These are phyloP conservation scores for Penicillium sp. DNA, from an alignment of 2,329 filamentous ascomycete species.

Conservation along the genomic window DNA sequence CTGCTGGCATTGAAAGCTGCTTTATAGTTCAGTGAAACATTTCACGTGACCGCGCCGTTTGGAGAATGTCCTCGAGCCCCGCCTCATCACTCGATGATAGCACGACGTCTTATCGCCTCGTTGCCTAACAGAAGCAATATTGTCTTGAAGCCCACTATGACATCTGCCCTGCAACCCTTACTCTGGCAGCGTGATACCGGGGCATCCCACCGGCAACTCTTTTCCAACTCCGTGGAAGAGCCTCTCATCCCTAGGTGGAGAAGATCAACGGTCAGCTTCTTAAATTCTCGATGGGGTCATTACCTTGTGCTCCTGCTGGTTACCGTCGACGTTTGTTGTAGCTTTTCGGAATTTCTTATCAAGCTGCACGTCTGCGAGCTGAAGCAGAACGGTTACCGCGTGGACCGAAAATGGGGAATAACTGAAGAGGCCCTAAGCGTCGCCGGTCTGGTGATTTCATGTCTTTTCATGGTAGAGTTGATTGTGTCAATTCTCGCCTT, in stretches of 20 bases:
- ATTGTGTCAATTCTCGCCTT: slow-evolving; percentile 60
- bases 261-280: slow-evolving; percentile 26
- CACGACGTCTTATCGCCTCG: too few relatives aligned
- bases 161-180: background rate
- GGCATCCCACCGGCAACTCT: background rate
- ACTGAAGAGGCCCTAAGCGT: slow-evolving; percentile 49
- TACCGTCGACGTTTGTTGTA: slow-evolving; percentile 50
- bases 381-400: slow-evolving; percentile 24
- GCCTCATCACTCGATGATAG: too few relatives aligned
- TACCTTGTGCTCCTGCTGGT: slow-evolving; percentile 52
- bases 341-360: slow-evolving; percentile 54
- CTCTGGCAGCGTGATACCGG: background rate
- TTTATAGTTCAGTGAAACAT: too few relatives aligned
- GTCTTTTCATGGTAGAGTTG: slow-evolving; percentile 64
- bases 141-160: background rate
- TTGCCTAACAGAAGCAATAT: background rate
- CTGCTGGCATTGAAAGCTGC: too few relatives aligned
- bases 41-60: too few relatives aligned
- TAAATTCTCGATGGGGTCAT: slow-evolving; percentile 50
- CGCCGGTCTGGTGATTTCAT: slow-evolving; percentile 60
- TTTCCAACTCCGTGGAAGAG: background rate
- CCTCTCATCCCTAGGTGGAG: slow-evolving; percentile 8
- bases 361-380: slow-evolving; percentile 50
- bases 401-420: slow-evolving; percentile 31
- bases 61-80: background rate